Evolutionary conservation across 2,329 filamentous ascomycete genomes (phyloP), one percentile per base, ranked within the genome.

Genomic region (Colletotrichum liriopes): DNA sequence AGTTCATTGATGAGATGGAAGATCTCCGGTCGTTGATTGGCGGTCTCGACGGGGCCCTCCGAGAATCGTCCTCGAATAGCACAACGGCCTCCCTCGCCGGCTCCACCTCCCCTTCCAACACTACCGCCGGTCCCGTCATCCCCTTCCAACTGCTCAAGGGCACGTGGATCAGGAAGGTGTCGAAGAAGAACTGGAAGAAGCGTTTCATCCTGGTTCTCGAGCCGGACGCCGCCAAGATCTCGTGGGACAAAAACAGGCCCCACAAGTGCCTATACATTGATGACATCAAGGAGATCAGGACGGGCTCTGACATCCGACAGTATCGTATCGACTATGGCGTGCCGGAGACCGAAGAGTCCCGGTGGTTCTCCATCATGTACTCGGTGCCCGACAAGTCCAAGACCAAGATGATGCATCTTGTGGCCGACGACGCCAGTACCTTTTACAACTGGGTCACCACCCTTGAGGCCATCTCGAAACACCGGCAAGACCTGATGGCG

Each of bases 281-380:
- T 78, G 95, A 98, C 80, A 96, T 99, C 77, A 93, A 94, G 78
- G 95, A 98, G 78, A 95, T 98, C 59, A 92, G 95, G 74, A 91
- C 92, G 43, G 95, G 94, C 23, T 89, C 89, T 16, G 94, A 98
- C 79, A 94, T 96, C 23, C 91, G 93, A 69, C 96, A 97, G 79
- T 97, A 98, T 80, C 93, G 94, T 52, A 91, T 96, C 77, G 95
- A 98, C 81, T 94, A 93, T 78, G 90, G 91, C 49, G 85, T 96
- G 29, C 84, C 92, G 0, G 89, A 92, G 63, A 85, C 89, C 7
- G 89, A 91, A 49, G 93, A 95, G 77, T 84, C 87, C 9, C 90
- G 91, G 18, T 97, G 95, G 89, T 96, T 98, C 78, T 97, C 95
- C 37, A 94, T 99, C 75, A 89, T 98, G 65, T 98, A 98, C 81